Evolutionary conservation across 306 rosid genomes (phyloP), one percentile per base, ranked within the genome.

Genomic region (Cicer pinnatifidum): DNA sequence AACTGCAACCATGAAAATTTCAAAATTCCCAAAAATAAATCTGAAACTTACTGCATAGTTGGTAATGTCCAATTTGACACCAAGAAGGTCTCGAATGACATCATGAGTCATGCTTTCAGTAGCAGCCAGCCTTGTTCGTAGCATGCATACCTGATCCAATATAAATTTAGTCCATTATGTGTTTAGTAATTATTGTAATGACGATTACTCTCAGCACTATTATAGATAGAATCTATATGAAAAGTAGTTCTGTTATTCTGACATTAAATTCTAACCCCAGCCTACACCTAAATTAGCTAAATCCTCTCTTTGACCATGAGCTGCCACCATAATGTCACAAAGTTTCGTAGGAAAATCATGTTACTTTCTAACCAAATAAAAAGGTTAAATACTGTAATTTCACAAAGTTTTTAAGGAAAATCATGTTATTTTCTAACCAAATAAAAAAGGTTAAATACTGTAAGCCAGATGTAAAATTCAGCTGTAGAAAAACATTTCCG

Each of bases 61-160:
- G 10, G 87, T 91, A 68, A 94, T 86, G 85, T 94, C 98, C 89
- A 91, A 67, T 82, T 89, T 94, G 71, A 94, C 91, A 38, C 95
- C 92, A 20, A 94, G 95, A 82, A 94, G 89, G 79, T 94, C 98
- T 59, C 97, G 91, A 81, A 94, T 94, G 76, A 94, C 97, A 73
- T 94, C 98, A 80, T 94, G 97, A 46, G 98, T 94, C 98, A 91
- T 94, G 91, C 88, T 94, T 72, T 94, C 98, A 35, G 92, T 84
- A 72, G 97, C 94, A 23, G 96, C 97, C 46, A 94, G 75, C 84
- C 98, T 94, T 67, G 96, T 82, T 77, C 88, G 95, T 72, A 94
- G 84, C 82, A 84, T 44, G 77, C 92, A 91, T 57, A 88, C 85
- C 98, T 94, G 89, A 70, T 50, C 76, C 73, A 75, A 80, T 52